These are phyloP conservation scores for Venturia effusa DNA, from an alignment of 2,329 filamentous ascomycete species.

Conservation along the genomic window DNA sequence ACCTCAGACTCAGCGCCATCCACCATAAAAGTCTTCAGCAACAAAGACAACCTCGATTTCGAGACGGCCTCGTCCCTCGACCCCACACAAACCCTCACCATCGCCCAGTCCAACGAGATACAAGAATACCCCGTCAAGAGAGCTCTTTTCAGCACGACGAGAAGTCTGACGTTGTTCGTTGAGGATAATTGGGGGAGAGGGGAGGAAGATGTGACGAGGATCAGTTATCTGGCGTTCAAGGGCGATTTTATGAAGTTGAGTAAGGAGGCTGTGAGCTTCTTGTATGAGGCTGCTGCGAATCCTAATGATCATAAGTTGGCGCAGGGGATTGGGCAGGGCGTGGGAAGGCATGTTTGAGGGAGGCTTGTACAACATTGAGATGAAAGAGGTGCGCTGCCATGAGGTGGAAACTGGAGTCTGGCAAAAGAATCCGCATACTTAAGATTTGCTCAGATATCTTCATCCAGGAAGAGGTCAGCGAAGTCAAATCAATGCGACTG, in stretches of 20 bases:
- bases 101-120: slow-evolving; percentile 68
- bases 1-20: slow-evolving; percentile 59
- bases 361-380: not conserved
- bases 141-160: slow-evolving; percentile 80
- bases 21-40: slow-evolving; percentile 79
- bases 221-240: slow-evolving; percentile 84
- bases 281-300: slow-evolving; percentile 92
- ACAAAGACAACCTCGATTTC: slow-evolving; percentile 83
- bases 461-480: too few species aligned
- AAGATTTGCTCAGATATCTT: too few species aligned
- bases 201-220: slow-evolving; percentile 66
- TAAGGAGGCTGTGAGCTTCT: slow-evolving; percentile 68
- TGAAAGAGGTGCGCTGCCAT: too few species aligned
- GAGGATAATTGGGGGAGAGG: slow-evolving; percentile 74
- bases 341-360: slow-evolving; percentile 20
- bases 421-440: too few species aligned
- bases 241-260: slow-evolving; percentile 87
- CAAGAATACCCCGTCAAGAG: slow-evolving; percentile 83
- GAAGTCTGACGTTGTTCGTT: slow-evolving; percentile 74
- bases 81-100: slow-evolving; percentile 65
- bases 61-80: slow-evolving; percentile 55
- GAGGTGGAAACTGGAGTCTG: too few species aligned
- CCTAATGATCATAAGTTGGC: slow-evolving; percentile 66
- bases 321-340: slow-evolving; percentile 25
- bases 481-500: too few species aligned